Conservation (phyloP, 2,329 filamentous ascomycete species). For the Beauveria sp. region DNA sequence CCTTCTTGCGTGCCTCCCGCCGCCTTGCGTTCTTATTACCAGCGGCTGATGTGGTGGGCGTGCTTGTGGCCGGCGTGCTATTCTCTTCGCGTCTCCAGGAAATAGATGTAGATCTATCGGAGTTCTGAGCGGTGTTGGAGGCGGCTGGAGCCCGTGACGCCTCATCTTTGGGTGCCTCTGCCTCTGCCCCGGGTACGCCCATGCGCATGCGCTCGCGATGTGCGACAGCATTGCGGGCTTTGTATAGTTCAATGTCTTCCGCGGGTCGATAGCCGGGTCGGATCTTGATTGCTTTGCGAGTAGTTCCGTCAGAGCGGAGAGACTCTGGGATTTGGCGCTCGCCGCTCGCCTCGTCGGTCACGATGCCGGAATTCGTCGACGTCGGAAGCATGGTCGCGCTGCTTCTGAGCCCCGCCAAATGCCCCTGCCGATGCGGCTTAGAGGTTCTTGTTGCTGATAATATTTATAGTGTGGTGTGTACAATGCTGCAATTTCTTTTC, state of each 20-base stretch:
- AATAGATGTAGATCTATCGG: not conserved
- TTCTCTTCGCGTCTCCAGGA: conserved; percentile 2
- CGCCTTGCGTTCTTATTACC: conserved; percentile 84
- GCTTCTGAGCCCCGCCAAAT: conserved; percentile 2
- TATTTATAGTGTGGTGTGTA: not conserved
- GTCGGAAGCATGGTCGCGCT: conserved; percentile 36
- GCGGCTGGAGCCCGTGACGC: conserved; percentile 25
- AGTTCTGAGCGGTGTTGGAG: conserved; percentile 14
- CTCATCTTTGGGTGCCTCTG: conserved; percentile 47
- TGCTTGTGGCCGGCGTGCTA: not conserved
- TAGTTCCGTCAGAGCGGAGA: conserved; percentile 75
- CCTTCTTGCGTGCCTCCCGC: conserved; percentile 48
- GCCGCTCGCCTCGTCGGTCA: conserved; percentile 67
- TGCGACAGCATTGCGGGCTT: conserved; percentile 79
- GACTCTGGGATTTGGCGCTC: conserved; percentile 87
- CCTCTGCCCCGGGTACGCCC: conserved; percentile 65
- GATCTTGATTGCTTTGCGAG: conserved; percentile 90
- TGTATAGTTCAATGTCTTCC: conserved; percentile 94
- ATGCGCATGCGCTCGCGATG: conserved; percentile 66
- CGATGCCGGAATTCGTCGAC: conserved; percentile 62
- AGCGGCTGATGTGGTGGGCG: conserved; percentile 25
- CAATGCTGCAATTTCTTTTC: not conserved
- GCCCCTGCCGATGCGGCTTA: not conserved
- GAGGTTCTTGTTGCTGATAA: not conserved
- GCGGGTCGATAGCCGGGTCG: conserved; percentile 88